These are phyloP conservation scores for Dentipellis fragilis DNA, from an alignment of 768 basidiomycete genomes.

Conservation along the genomic window DNA sequence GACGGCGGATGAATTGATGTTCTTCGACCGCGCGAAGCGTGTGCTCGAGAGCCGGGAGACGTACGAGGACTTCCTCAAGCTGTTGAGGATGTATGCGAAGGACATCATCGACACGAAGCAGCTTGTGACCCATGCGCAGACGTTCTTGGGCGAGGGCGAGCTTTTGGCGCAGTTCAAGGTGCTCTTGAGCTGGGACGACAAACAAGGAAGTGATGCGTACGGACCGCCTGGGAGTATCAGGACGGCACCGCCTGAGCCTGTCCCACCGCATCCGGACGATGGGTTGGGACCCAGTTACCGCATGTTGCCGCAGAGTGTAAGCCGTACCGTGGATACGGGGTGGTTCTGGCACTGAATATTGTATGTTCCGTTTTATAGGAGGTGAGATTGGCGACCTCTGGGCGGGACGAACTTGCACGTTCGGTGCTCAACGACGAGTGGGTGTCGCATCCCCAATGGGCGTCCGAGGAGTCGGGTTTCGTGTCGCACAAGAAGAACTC, in stretches of 20 bases:
- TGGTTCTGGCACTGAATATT: slow-evolving; percentile 3
- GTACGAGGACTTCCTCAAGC: slow-evolving; percentile 91
- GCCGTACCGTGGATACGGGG: slow-evolving; percentile 22
- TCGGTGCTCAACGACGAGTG: slow-evolving; percentile 95
- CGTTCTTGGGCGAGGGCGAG: slow-evolving; percentile 76
- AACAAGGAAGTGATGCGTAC: slow-evolving; percentile 46
- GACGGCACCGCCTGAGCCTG: slow-evolving; percentile 64
- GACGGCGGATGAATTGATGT: slow-evolving; percentile 69
- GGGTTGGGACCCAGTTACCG: slow-evolving; percentile 93
- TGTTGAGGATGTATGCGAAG: slow-evolving; percentile 82
- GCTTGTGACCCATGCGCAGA: slow-evolving; percentile 69
- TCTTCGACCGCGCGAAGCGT: slow-evolving; percentile 91
- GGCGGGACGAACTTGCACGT: slow-evolving; percentile 87
- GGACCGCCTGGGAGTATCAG: slow-evolving; percentile 75
- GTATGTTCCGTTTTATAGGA: slow-evolving; percentile 42
- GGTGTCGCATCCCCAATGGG: slow-evolving; percentile 99
- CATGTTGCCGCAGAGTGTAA: slow-evolving; percentile 75
- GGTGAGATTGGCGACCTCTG: slow-evolving; percentile 82
- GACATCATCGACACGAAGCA: slow-evolving; percentile 84
- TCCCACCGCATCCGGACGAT: slow-evolving; percentile 72
- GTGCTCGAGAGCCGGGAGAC: slow-evolving; percentile 63
- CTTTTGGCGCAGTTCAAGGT: slow-evolving; percentile 80
- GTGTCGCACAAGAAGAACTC: slow-evolving; percentile 93
- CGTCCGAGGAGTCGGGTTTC: slow-evolving; percentile 92
- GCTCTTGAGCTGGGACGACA: slow-evolving; percentile 71